Evolutionary conservation across 176 grass and related monocot species (phyloP), one percentile per base, ranked within the genome.

Genomic region (Eragrostis nindensis): DNA sequence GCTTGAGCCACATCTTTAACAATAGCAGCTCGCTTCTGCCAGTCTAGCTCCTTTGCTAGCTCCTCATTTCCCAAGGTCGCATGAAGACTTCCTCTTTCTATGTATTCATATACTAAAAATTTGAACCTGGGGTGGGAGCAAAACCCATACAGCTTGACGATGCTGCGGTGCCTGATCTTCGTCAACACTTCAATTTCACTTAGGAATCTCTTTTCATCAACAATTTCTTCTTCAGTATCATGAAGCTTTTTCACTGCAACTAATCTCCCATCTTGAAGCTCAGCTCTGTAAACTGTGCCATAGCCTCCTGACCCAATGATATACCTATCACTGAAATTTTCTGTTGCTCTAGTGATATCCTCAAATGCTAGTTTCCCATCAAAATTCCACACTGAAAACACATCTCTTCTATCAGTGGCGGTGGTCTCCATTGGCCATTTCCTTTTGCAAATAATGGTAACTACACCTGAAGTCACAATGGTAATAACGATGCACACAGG

Each of bases 221-320:
- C 5, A 15, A 47, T 8, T 22, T 18, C 74, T 63, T 77, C 41
- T 30, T 32, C 42, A 13, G 2, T 48, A 3, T 14, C 9, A 10
- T 63, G 59, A 64, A 77, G 16, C 41, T 77, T 77, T 42, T 77
- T 77, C 57, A 63, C 74, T 13, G 68, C 68, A 24, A 82, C 80
- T 0, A 73, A 2, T 1, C 40, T 2, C 27, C 59, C 68, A 3
- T 72, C 80, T 36, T 63, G 41, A 8, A 82, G 80, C 25, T 62
- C 55, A 11, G 55, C 79, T 61, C 17, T 61, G 27, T 82, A 82
- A 0, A 82, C 68, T 1, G 1, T 72, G 54, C 79, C 83, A 25
- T 73, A 86, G 5, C 32, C 62, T 32, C 71, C 68, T 29, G 0
- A 2, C 8, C 83, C 83, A 22, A 80, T 26, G 5, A 39, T 24